Evolutionary conservation across 108 stramenopile genomes (phyloP), one percentile per base, ranked within the genome.

Genomic region (Cyclotella cryptica): DNA sequence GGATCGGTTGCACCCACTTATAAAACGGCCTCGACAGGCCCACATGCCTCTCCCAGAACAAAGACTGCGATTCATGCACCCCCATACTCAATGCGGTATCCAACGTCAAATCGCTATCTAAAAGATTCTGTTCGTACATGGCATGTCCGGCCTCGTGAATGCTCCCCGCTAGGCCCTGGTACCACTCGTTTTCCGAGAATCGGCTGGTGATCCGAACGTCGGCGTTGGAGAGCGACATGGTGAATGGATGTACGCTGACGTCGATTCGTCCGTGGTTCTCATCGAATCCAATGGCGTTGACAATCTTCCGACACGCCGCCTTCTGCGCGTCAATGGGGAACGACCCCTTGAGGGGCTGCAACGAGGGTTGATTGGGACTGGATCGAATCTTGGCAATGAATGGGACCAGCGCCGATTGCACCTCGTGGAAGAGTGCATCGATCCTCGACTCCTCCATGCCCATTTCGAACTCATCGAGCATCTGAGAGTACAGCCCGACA

Each of bases 121-220:
- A 12, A 17, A 93, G 66, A 65, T 91, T 86, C 72, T 96, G 96
- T 75, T 97, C 97, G 72, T 98, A 98, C 47, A 96, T 90, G 44
- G 94, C 96, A 80, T 98, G 97, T 9, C 97, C 97, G 0, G 83
- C 94, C 74, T 98, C 98, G 70, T 98, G 98, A 5, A 98, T 82
- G 5, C 88, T 88, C 11, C 92, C 98, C 40, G 88, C 83, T 10
- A 98, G 58, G 45, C 96, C 96, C 72, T 97, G 93, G 52, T 91
- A 86, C 92, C 93, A 96, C 54, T 97, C 92, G 15, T 78, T 66
- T 21, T 87, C 85, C 1, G 49, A 39, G 84, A 93, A 96, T 17
- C 96, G 89, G 22, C 90, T 88, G 6, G 97, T 98, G 67, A 98
- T 97, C 14, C 97, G 90, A 17, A 96, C 96, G 74, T 98, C 97